Evolutionary conservation across 495 filamentous ascomycete species (phyloP), one percentile per base, ranked within the genome.

Genomic region (Barbatosphaeria neglecta): DNA sequence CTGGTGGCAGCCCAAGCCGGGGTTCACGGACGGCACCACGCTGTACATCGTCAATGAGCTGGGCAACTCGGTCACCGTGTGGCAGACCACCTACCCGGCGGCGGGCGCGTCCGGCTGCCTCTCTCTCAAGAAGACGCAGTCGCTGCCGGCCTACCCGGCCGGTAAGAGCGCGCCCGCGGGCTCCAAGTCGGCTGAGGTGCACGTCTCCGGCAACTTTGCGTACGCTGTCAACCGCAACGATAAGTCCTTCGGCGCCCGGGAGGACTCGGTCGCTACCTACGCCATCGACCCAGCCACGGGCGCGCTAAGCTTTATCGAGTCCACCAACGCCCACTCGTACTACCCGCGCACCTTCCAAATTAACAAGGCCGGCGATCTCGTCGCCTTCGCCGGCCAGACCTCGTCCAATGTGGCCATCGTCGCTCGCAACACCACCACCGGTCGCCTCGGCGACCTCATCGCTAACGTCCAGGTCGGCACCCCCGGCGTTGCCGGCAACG

Each of bases 321-420:
- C 62, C 3, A 64, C 63, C 23, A 63, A 66, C 41, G 61, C 64
- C 41, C 62, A 69, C 55, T 53, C 64, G 4, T 67, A 66, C 59
- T 71, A 70, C 55, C 66, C 67, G 31, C 62, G 83, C 7, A 79
- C 80, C 3, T 78, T 87, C 59, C 69, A 69, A 11, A 65, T 87
- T 41, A 85, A 82, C 54, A 72, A 74, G 50, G 69, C 67, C 0
- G 82, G 82, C 0, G 69, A 73, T 46, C 52, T 83, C 40, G 73
- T 80, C 1, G 82, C 81, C 0, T 70, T 86, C 28, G 82, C 79
- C 5, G 70, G 82, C 27, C 81, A 85, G 65, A 72, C 68, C 4
- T 78, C 72, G 46, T 66, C 73, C 18, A 76, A 72, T 40, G 78
- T 86, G 0, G 81, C 70, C 2, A 74, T 86, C 52, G 62, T 85